Evolutionary conservation across 805 yeast species (phyloP).

Genomic region (Kuraishia cidri): DNA sequence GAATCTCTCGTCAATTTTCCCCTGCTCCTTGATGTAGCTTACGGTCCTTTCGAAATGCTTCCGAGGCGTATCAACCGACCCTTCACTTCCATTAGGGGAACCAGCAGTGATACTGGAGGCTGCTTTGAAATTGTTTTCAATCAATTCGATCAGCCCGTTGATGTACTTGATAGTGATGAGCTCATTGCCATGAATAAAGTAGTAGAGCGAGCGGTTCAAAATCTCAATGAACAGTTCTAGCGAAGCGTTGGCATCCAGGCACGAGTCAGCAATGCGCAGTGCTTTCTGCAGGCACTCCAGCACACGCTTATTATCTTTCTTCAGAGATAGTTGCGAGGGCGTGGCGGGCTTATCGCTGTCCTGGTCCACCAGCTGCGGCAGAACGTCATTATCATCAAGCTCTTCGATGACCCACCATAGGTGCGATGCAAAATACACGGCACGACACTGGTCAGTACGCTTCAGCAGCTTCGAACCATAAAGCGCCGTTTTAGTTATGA

Average conservation of each 20-base stretch:
- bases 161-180: slow-evolving; percentile 66
- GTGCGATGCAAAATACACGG: slow-evolving; percentile 82
- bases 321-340: slow-evolving; percentile 13
- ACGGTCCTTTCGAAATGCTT: slow-evolving; percentile 66
- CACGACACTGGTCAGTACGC: slow-evolving; percentile 91
- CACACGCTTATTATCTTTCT: slow-evolving; percentile 56
- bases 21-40: slow-evolving; percentile 60
- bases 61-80: slow-evolving; percentile 24
- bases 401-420: slow-evolving; percentile 87
- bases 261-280: slow-evolving; percentile 86
- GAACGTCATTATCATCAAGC: slow-evolving; percentile 11
- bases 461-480: slow-evolving; percentile 84
- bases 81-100: slow-evolving; percentile 8
- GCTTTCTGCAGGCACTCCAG: slow-evolving; percentile 88
- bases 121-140: slow-evolving; percentile 48
- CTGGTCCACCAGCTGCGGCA: slow-evolving; percentile 32
- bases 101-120: slow-evolving; percentile 8
- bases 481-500: slow-evolving; percentile 78
- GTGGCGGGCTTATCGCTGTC: slow-evolving; percentile 8
- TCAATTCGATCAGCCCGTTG: slow-evolving; percentile 80
- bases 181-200: slow-evolving; percentile 72
- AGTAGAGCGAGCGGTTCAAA: slow-evolving; percentile 76
- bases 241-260: slow-evolving; percentile 70
- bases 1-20: slow-evolving; percentile 62
- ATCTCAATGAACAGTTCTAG: slow-evolving; percentile 85